These are phyloP conservation scores for Cantharellus anzutake DNA, from an alignment of 768 basidiomycete species.

Conservation along the genomic window DNA sequence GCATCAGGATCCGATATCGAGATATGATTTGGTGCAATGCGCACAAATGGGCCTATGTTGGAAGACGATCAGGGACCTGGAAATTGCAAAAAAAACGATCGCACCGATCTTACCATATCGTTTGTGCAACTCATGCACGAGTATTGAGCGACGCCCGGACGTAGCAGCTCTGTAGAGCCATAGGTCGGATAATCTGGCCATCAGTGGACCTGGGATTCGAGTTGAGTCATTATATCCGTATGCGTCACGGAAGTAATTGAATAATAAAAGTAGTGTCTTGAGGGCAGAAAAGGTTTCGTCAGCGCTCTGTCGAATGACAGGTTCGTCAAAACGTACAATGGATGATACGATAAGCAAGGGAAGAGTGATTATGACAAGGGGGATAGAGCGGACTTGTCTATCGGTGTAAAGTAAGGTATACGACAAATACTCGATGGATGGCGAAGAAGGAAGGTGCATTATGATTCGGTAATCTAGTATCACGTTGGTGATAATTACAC, in stretches of 20 bases:
- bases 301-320: too few relatives aligned
- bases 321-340: too few relatives aligned
- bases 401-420: too few relatives aligned
- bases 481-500: too few relatives aligned
- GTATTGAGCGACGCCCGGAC: slow-evolving; percentile 55
- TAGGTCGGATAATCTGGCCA: slow-evolving; percentile 50
- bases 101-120: slow-evolving; percentile 37
- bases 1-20: slow-evolving; percentile 66
- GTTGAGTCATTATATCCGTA: slow-evolving; percentile 22
- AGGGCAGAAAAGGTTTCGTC: too few relatives aligned
- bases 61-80: neutral
- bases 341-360: too few relatives aligned
- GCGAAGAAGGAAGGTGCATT: too few relatives aligned
- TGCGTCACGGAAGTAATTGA: slow-evolving; percentile 32
- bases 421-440: too few relatives aligned
- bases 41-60: slow-evolving; percentile 39
- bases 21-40: slow-evolving; percentile 58
- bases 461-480: too few relatives aligned
- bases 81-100: neutral
- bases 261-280: too few relatives aligned
- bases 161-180: slow-evolving; percentile 53
- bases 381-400: too few relatives aligned
- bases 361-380: too few relatives aligned
- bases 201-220: slow-evolving; percentile 42
- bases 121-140: slow-evolving; percentile 51